A percentile compares a stretch with the other conserved stretches of the same genome.
These are phyloP conservation scores for Metschnikowia rubicola DNA, from an alignment of 805 yeast genomes.

Conservation along the genomic window DNA sequence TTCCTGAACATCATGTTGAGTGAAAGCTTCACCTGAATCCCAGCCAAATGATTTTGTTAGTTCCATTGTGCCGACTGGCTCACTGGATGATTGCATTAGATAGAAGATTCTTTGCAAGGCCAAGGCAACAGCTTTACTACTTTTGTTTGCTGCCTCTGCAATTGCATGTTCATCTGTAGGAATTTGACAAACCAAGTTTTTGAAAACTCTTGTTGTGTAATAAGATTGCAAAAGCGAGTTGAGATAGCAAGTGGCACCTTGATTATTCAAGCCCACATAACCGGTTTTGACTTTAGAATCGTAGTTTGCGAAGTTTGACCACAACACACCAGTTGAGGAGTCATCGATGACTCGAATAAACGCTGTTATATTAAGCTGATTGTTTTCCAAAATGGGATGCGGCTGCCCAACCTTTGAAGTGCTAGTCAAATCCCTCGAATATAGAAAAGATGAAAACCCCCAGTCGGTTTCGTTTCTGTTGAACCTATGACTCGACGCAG, in stretches of 20 bases:
- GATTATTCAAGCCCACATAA: slow-evolving; percentile 88
- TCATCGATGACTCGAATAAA: slow-evolving; percentile 77
- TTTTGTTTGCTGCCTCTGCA: slow-evolving; percentile 35
- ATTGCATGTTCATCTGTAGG: slow-evolving; percentile 53
- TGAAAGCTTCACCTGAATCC: slow-evolving; percentile 93
- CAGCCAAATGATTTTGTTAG: slow-evolving; percentile 93
- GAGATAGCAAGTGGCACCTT: slow-evolving; percentile 97
- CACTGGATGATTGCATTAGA: slow-evolving; percentile 64
- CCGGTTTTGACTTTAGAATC: slow-evolving; percentile 88
- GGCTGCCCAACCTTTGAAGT: slow-evolving; percentile 20
- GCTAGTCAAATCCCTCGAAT: slow-evolving; percentile 40
- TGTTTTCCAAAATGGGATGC: slow-evolving; percentile 46
- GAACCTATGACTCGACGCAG: slow-evolving; percentile 76
- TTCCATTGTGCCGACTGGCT: slow-evolving; percentile 80
- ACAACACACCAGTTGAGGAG: slow-evolving; percentile 83
- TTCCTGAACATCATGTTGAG: slow-evolving; percentile 98
- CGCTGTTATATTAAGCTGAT: slow-evolving; percentile 67
- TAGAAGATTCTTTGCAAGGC: slow-evolving; percentile 89
- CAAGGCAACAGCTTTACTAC: slow-evolving; percentile 51
- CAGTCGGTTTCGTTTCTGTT: slow-evolving; percentile 78
- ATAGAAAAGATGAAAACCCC: slow-evolving; percentile 83
- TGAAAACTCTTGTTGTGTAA: slow-evolving; percentile 76
- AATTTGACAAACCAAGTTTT: slow-evolving; percentile 83
- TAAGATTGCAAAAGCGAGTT: slow-evolving; percentile 90
- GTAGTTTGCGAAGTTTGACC: slow-evolving; percentile 83